phyloP scores from a whole-genome alignment of 768 basidiomycete genomes.

The Holtermanniella nyarrowii region DNA sequence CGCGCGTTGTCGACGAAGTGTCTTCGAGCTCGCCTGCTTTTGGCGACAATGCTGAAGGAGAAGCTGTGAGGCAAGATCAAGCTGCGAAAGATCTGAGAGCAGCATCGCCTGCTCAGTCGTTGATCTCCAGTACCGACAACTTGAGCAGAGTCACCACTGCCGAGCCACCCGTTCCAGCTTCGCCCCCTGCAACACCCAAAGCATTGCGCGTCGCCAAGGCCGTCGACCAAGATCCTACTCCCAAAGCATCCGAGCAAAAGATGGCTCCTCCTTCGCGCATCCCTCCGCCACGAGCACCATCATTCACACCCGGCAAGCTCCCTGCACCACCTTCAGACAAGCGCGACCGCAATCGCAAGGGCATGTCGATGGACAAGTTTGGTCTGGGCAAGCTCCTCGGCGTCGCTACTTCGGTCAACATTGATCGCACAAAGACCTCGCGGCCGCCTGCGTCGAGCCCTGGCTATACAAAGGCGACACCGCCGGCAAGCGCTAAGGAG shows the following conservation, averaged over 20 bases:
- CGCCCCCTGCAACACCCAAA: background rate
- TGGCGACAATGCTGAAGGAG: background rate
- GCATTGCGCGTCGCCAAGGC: background rate
- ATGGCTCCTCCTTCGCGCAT: background rate
- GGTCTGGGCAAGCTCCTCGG: conserved; percentile 65
- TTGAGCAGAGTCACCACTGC: too few species aligned
- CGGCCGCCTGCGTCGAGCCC: background rate
- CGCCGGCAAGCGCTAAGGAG: background rate
- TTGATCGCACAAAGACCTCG: background rate
- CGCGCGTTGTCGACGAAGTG: background rate
- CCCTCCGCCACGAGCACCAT: background rate
- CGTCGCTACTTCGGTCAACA: background rate
- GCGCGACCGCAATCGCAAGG: conserved; percentile 50
- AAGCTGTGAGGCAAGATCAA: background rate
- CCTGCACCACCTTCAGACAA: conserved; percentile 10
- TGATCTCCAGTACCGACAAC: too few species aligned
- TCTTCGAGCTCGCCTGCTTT: background rate
- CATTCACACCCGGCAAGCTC: conserved; percentile 6
- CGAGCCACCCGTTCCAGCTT: background rate
- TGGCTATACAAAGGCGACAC: background rate
- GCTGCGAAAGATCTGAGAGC: too few species aligned
- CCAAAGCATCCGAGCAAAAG: background rate
- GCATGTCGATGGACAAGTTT: conserved; percentile 68
- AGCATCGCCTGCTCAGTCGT: too few species aligned
- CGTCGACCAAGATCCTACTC: background rate